Evolutionary conservation across 148 eudicot genomes (phyloP), one percentile per base, ranked within the genome.

Genomic region (Pharnaceum exiguum): DNA sequence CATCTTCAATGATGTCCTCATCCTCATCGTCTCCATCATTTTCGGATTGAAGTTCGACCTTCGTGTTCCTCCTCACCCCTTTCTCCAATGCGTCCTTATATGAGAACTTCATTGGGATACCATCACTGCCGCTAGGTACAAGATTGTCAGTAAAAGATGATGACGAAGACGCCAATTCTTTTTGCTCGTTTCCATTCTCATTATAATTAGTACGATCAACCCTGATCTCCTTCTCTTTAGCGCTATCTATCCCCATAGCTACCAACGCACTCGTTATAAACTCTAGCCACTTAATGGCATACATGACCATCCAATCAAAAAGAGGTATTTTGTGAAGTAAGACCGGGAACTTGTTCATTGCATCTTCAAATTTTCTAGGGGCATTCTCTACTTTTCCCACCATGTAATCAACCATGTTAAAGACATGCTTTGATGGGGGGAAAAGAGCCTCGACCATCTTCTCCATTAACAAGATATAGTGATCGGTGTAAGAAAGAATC

Each of bases 201-300:
- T 62, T 66, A 54, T 39, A 37, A 33, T 54, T 71, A 1, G 60
- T 60, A 18, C n/a, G n/a, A 39, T 86, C 95, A 21, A 80, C 64
- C 54, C 22, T 49, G 7, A 86, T 83, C 30, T 83, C 95, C 73
- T 79, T 83, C 70, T 83, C 89, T 51, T 39, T 69, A 0, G 72
- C 54, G 30, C 62, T 35, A 17, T 74, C 59, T 21, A 52, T 46
- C 45, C 75, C 69, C 72, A 76, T 69, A 17, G 25, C 49, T 42
- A 59, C 56, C 67, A 73, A 65, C 10, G 21, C 25, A 3, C 64
- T 59, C 12, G 73, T 44, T 16, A 74, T 2, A 42, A 77, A 57
- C 22, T 72, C 70, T 38, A 80, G 45, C 79, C 75, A 75, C 21
- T 75, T 59, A 10, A 77, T 67, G 7, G 55, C 38, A 38, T 17